Base-by-base conservation (phyloP, 2,329 filamentous ascomycete species). In the Cladophialophora psammophila region DNA sequence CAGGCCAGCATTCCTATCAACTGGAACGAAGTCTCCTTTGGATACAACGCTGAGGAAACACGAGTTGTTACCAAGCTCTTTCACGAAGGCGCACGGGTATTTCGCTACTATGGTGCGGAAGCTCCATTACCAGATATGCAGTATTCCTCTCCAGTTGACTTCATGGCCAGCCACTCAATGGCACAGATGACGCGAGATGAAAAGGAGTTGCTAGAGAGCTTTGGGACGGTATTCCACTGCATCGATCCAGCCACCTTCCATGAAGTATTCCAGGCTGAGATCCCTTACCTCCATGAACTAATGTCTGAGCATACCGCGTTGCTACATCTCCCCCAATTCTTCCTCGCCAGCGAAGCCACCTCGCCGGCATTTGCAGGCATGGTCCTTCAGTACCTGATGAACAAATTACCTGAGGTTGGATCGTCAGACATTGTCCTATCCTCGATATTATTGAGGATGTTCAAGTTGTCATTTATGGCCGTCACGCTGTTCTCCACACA, bases 391-490 rank as follows among this genome's bases (percentile, higher is more conserved):
- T 99, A 99, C 76, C 84, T 99, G 67, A 99, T 99, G 95, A 91
- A 94, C 74, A 91, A 92, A 61, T 96, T 99, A 65, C 91, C 96
- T 70, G 92, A 99, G 76, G 93, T 99, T 52, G 95, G 95, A 26
- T 95, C 93, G 0, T 89, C 91, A 7, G 93, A 99, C 78, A 90
- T 95, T 61, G 93, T 92, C 76, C 96, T 94, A 78, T 94, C 95
- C 0, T 94, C 93, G 5, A 97, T 99, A 56, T 82, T 99, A 38
- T 82, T 99, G 59, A 88, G 96, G 63, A 88, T 99, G 60, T 99
- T 98, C 82, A 99, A 99, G 80, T 81, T 99, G 59, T 96, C 94
- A 0, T 99, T 99, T 78, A 99, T 99, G 95, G 96, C 96, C 0
- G 95, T 99, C 45, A 99, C 95, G 0, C 84, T 99, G 1, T 99